Conservation (phyloP, 148 eudicot genomes). For the Limonium bicolor region DNA sequence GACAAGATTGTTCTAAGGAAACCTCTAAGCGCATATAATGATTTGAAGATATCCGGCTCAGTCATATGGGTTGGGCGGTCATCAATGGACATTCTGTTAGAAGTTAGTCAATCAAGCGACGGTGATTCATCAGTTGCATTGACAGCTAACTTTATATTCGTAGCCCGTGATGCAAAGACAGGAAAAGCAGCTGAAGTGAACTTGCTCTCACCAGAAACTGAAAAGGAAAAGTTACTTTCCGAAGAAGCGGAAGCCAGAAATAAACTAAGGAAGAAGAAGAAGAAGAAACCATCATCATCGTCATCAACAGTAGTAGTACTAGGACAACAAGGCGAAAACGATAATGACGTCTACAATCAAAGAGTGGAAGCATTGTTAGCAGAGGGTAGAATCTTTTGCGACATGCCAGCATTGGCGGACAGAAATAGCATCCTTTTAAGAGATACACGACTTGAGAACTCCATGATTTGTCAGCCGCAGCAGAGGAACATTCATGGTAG, state of each 20-base stretch:
- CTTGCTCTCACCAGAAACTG: conserved; percentile 67
- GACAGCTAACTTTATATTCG: conserved; percentile 85
- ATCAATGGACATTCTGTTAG: conserved; percentile 58
- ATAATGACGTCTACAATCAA: conserved; percentile 25
- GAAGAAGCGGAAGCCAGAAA: conserved; percentile 77
- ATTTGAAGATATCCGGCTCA: conserved; percentile 43
- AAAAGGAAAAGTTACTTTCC: conserved; percentile 44
- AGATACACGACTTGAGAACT: conserved; percentile 78
- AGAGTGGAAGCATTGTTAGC: conserved; percentile 41
- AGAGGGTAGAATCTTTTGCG: conserved; percentile 83
- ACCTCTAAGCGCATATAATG: conserved; percentile 42
- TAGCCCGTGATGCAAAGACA: conserved; percentile 86
- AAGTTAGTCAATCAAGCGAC: conserved; percentile 30
- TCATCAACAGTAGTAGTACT: too few relatives aligned
- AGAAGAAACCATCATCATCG: too few relatives aligned
- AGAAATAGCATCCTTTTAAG: conserved; percentile 83
- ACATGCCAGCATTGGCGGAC: conserved; percentile 97
- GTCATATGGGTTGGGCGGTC: conserved; percentile 67
- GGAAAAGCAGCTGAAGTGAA: conserved; percentile 80
- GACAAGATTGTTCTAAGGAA: conserved; percentile 55
- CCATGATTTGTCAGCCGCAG: conserved; percentile 89
- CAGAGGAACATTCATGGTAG: conserved; percentile 94
- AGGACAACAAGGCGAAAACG: conserved; percentile 18
- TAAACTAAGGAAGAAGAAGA: conserved; percentile 46
- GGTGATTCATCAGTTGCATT: conserved; percentile 43